A percentile compares a stretch with the other conserved stretches of the same genome.
These are phyloP conservation scores for Hypoxylon sp. DNA, from an alignment of 2,329 filamentous ascomycete species.

Conservation along the genomic window DNA sequence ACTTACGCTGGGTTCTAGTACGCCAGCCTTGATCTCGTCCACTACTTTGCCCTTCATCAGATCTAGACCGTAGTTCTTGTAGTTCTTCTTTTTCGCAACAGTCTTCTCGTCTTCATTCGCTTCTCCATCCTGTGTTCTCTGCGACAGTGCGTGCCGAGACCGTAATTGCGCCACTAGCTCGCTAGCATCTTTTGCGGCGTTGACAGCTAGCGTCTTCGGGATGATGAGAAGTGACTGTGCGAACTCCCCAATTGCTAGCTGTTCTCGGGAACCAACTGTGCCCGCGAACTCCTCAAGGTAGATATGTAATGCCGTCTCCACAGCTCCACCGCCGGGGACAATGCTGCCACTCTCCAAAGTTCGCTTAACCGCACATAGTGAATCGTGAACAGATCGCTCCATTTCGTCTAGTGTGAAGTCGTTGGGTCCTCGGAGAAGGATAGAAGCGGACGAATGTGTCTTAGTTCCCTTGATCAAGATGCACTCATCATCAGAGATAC, in stretches of 20 bases:
- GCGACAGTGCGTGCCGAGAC: slow-evolving; percentile 91
- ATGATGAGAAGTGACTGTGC: slow-evolving; percentile 94
- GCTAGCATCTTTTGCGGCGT: slow-evolving; percentile 95
- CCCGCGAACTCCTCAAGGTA: slow-evolving; percentile 99
- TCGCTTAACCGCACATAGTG: slow-evolving; percentile 95
- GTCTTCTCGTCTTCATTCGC: slow-evolving; percentile 88
- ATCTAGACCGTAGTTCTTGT: slow-evolving; percentile 98
- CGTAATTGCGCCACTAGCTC: slow-evolving; percentile 96
- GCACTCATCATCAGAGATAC: slow-evolving; percentile 98
- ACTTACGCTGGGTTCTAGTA: slow-evolving; percentile 97
- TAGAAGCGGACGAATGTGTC: slow-evolving; percentile 91
- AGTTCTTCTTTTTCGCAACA: slow-evolving; percentile 92
- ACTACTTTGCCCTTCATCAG: slow-evolving; percentile 89
- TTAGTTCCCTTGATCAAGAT: slow-evolving; percentile 98
- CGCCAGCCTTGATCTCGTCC: slow-evolving; percentile 93
- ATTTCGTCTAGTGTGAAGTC: slow-evolving; percentile 98
- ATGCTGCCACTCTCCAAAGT: slow-evolving; percentile 97
- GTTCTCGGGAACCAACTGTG: slow-evolving; percentile 95
- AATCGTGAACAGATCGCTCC: slow-evolving; percentile 98
- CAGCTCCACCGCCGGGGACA: slow-evolving; percentile 94
- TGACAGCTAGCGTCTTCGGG: slow-evolving; percentile 95
- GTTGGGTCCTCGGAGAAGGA: slow-evolving; percentile 95
- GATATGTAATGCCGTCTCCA: slow-evolving; percentile 98
- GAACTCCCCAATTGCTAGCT: slow-evolving; percentile 97
- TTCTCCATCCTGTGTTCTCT: slow-evolving; percentile 90